Conservation (phyloP, 176 grass and related monocot species). For the Secale cereale region DNA sequence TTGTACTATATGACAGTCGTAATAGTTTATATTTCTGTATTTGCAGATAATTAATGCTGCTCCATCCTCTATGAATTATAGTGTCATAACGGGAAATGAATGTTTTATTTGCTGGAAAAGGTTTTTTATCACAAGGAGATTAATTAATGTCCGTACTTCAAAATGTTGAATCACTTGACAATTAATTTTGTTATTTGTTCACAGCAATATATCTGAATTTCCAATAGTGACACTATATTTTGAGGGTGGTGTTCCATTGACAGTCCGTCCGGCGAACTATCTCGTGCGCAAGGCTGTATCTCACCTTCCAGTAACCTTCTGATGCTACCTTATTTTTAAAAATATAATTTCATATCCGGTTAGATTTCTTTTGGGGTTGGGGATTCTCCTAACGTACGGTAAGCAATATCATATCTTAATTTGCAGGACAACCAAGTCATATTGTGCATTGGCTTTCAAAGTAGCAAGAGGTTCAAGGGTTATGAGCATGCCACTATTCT, state of each 20-base stretch:
- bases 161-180: not conserved
- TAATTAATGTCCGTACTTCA: constrained; percentile 16
- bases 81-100: no score
- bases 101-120: constrained; percentile 41
- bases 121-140: constrained; percentile 27
- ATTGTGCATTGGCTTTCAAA: constrained; percentile 95
- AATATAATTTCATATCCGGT: not conserved
- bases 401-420: not conserved
- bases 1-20: no score
- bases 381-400: no score
- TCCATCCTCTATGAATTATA: no score
- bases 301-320: no score
- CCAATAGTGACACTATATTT: constrained; percentile 77
- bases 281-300: constrained; percentile 29
- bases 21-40: not conserved
- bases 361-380: not conserved
- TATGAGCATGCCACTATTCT: constrained; percentile 54
- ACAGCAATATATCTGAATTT: constrained; percentile 72
- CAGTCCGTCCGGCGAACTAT: constrained; percentile 72
- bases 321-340: not conserved
- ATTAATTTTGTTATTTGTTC: not conserved
- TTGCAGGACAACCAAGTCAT: constrained; percentile 54
- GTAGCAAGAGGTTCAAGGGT: constrained; percentile 36
- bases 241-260: constrained; percentile 65
- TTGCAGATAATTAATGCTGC: no score